phyloP scores from a whole-genome alignment of 495 filamentous ascomycete species.

The Aspergillus sclerotioniger region DNA sequence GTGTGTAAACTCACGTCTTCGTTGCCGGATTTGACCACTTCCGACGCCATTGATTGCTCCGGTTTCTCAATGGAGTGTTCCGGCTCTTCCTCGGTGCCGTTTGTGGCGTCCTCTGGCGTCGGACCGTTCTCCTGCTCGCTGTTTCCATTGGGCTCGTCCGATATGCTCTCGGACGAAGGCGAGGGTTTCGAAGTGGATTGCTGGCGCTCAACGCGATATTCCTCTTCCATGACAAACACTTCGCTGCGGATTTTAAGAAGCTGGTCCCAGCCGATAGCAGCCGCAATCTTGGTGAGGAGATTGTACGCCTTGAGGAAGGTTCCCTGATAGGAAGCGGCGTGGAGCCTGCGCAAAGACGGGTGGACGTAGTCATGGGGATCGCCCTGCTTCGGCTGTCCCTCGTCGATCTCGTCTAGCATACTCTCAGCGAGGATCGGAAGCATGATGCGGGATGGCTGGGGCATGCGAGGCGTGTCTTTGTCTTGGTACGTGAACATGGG shows the following conservation, averaged over 20 bases:
- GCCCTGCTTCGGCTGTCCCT: slow-evolving; percentile 72
- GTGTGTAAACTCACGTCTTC: slow-evolving; percentile 63
- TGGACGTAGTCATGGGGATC: slow-evolving; percentile 79
- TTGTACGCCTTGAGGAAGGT: slow-evolving; percentile 95
- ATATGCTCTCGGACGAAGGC: slow-evolving; percentile 2
- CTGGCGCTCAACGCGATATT: slow-evolving; percentile 89
- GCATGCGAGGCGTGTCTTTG: slow-evolving; percentile 92
- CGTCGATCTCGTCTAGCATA: slow-evolving; percentile 93
- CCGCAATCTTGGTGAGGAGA: slow-evolving; percentile 88
- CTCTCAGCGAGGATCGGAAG: slow-evolving; percentile 86
- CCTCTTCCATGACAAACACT: slow-evolving; percentile 99
- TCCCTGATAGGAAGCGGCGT: slow-evolving; percentile 84
- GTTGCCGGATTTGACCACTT: slow-evolving; percentile 73
- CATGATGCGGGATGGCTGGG: slow-evolving; percentile 79
- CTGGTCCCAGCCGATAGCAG: slow-evolving; percentile 96
- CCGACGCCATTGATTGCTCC: slow-evolving; percentile 75
- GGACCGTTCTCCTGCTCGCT: slow-evolving; percentile 26
- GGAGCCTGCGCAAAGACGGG: slow-evolving; percentile 78
- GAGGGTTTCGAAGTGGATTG: slow-evolving; percentile 47
- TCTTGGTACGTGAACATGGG: slow-evolving; percentile 99
- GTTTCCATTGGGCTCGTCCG: slow-evolving; percentile 40
- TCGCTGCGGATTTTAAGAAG: slow-evolving; percentile 88
- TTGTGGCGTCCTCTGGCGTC: slow-evolving; percentile 25
- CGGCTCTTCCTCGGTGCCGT: slow-evolving; percentile 36
- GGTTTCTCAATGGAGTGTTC: slow-evolving; percentile 69